Evolutionary conservation across 2,329 filamentous ascomycete species (phyloP), one percentile per base, ranked within the genome.

Genomic region (Diplodia sapinea): DNA sequence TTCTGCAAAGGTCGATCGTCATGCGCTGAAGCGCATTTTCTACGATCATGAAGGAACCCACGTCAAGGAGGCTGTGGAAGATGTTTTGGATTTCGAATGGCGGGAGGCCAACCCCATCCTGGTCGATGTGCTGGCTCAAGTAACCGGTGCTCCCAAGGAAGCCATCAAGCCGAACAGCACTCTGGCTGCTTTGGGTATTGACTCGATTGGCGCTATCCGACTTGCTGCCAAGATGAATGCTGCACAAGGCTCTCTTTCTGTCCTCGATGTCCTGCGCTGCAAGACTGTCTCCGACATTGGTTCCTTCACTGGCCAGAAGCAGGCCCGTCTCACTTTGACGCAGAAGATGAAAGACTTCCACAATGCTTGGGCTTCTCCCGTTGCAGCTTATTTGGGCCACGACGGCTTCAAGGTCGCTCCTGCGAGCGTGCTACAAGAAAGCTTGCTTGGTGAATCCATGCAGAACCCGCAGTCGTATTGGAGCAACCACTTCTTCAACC

Each of bases 201-300:
- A 96, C 77, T 96, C 92, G 75, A 93, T 96, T 73, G 92, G 89
- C 67, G 90, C 91, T 0, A 82, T 85, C 26, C 92, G 95, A 73
- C 82, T 96, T 12, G 91, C 91, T 0, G 75, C 86, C 4, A 74
- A 79, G 20, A 63, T 69, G 26, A 71, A 77, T 8, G 72, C 50
- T 0, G 71, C 79, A 6, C 71, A 78, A 0, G 70, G 71, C 40
- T 64, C 69, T 11, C 20, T 77, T 3, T 77, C 76, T 1, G 72
- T 77, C 6, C 68, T 76, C 12, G 73, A 75, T 54, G 71, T 77
- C 20, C 68, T 78, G 6, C 71, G 71, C 33, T 78, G 75, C 61
- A 69, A 71, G 23, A 77, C 68, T 17, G 68, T 78, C 6, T 68
- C 72, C 38, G 75, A 78, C 56, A 69, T 77, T 9, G 26, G 43